A percentile compares a stretch with the other conserved stretches of the same genome.
Conservation (phyloP, 176 grass and related monocot genomes). For the Oryza nivara region DNA sequence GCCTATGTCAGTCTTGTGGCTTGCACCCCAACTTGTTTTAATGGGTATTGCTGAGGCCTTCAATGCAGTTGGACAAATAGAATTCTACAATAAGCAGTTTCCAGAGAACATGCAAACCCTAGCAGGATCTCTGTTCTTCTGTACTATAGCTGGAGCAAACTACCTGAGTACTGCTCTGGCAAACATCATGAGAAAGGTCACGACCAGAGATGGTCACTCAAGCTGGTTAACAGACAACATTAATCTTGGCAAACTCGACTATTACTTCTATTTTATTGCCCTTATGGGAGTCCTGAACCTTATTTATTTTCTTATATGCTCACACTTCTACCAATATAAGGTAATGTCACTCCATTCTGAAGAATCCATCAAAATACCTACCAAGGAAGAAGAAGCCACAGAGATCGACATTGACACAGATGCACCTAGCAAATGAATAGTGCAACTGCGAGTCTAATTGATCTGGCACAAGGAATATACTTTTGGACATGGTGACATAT, state of each 20-base stretch:
- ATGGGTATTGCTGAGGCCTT: conserved; percentile 73
- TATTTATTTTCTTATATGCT: conserved; percentile 68
- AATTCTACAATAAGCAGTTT: conserved; percentile 89
- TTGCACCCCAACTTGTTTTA: conserved; percentile 70
- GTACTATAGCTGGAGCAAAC: conserved; percentile 53
- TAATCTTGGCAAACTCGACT: conserved; percentile 67
- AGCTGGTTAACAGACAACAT: conserved; percentile 70
- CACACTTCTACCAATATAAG: conserved; percentile 76
- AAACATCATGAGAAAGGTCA: conserved; percentile 55
- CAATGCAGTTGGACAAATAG: conserved; percentile 71
- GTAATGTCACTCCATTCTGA: conserved; percentile 45
- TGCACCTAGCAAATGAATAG: conserved; percentile 32
- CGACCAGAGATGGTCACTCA: conserved; percentile 37
- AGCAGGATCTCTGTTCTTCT: conserved; percentile 65
- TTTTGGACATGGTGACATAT: background rate
- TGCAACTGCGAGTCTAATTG: conserved; percentile 27
- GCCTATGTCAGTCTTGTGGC: conserved; percentile 69
- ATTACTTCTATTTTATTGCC: conserved; percentile 65
- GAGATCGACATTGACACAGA: background rate
- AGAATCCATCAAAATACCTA: conserved; percentile 22
- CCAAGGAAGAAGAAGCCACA: conserved; percentile 37
- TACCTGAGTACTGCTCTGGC: conserved; percentile 64
- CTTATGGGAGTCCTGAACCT: conserved; percentile 58
- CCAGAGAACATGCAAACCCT: conserved; percentile 79
- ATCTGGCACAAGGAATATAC: conserved; percentile 21